phyloP scores from a whole-genome alignment of 495 filamentous ascomycete genomes.

The Talaromyces thailandensis region DNA sequence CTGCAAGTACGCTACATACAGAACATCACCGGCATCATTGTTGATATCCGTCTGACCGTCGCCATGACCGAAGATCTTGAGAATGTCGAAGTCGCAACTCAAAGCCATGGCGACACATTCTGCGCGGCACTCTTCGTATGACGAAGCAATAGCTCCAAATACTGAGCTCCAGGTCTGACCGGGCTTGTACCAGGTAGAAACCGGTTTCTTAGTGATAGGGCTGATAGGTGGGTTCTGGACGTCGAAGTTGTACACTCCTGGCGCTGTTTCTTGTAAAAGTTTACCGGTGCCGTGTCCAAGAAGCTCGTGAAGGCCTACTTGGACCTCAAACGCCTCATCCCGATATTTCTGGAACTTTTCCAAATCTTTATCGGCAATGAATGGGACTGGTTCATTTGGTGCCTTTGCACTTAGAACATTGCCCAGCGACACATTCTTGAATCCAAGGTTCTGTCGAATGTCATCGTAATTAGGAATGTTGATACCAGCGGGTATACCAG shows the following conservation, averaged over 20 bases:
- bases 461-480: constrained; percentile 90
- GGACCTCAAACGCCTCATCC: constrained; percentile 85
- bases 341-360: constrained; percentile 70
- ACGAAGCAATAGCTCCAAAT: constrained; percentile 75
- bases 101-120: constrained; percentile 93
- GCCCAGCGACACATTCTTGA: constrained; percentile 93
- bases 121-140: constrained; percentile 77
- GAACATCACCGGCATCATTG: constrained; percentile 70
- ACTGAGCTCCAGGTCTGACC: constrained; percentile 91
- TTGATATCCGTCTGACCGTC: constrained; percentile 62
- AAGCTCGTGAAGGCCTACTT: constrained; percentile 91
- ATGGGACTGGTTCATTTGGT: constrained; percentile 82
- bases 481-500: constrained; percentile 75
- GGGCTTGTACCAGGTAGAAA: constrained; percentile 83
- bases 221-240: constrained; percentile 66
- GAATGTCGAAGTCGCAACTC: constrained; percentile 76
- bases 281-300: constrained; percentile 96
- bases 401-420: constrained; percentile 88
- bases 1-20: constrained; percentile 76
- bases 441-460: constrained; percentile 85
- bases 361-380: constrained; percentile 66
- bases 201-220: constrained; percentile 65
- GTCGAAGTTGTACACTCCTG: constrained; percentile 83
- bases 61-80: constrained; percentile 87
- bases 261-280: constrained; percentile 77